Base-by-base conservation (phyloP, 1,284 basidiomycete species). In the Sporisorium scitamineum region DNA sequence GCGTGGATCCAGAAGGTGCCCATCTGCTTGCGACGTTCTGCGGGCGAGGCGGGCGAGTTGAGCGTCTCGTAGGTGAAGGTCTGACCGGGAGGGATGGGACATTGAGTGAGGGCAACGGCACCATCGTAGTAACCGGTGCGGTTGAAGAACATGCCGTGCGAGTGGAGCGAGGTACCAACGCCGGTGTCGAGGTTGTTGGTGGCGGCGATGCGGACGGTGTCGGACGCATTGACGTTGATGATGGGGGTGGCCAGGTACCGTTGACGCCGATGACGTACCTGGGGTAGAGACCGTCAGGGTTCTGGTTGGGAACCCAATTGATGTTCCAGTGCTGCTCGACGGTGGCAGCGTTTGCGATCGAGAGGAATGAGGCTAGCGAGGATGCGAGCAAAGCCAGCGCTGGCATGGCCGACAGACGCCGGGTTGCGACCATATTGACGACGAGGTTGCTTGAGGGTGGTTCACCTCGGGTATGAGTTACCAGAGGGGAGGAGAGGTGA, bases 271-370 rank as follows among this genome's bases (percentile, higher is more conserved):
- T 80, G 54, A 82, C 79, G 41, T 69, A 51, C 1, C 79, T 57
- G 0, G 78, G 62, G n/a, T 62, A 59, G 41, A 84, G 67, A n/a
- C 83, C 83, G 48, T 82, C 81, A 2, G 80, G 82, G 54, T 84
- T 83, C 41, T 76, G 51, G 27, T 80, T 56, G 27, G 71, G 58
- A 8, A 84, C 72, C 74, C 77, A 87, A 78, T 90, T 91, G 82
- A 94, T 88, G 80, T 93, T 90, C 92, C 92, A 94, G 75, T 84
- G 71, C 51, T 76, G 73, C 39, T 80, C 69, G 41, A 83, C 78
- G 31, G 73, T 66, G 22, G 78, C 81, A 18, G 81, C 80, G 26
- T 24, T 58, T 5, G 70, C 75, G 22, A 47, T 8, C 14, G 61
- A 47, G 32, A 65, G 39, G 31, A 75, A 58, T 16, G 65, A 64